These are phyloP conservation scores for Parachaetomium inaequale DNA, from an alignment of 495 filamentous ascomycete genomes.

Conservation along the genomic window DNA sequence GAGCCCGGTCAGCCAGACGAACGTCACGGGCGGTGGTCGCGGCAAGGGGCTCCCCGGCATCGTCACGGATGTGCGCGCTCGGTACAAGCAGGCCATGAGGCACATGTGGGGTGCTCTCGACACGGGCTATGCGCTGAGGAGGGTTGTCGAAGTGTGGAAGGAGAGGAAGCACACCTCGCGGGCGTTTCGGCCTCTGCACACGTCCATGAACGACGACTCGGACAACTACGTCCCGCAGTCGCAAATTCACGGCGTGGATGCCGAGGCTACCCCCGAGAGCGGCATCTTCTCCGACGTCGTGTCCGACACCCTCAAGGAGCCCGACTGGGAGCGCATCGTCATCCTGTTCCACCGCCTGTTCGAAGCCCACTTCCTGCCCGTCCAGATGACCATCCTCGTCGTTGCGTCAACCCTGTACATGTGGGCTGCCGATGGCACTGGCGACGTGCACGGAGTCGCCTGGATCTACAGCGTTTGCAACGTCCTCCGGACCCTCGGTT, in stretches of 20 bases:
- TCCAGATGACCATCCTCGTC: constrained; percentile 58
- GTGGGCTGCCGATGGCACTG: constrained; percentile 42
- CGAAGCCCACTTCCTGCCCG: constrained; percentile 66
- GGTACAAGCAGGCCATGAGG: constrained; percentile 62
- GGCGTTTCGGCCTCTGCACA: constrained; percentile 51
- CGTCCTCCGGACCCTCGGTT: constrained; percentile 54
- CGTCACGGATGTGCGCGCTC: constrained; percentile 51
- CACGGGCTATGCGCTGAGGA: constrained; percentile 56
- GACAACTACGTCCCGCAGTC: constrained; percentile 46
- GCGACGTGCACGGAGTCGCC: constrained; percentile 47
- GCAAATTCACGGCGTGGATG: constrained; percentile 38
- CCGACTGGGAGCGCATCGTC: constrained; percentile 45
- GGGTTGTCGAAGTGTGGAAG: constrained; percentile 46
- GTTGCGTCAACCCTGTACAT: constrained; percentile 56
- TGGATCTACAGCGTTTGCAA: constrained; percentile 56
- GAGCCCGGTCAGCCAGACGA: constrained; percentile 64
- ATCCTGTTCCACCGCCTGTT: constrained; percentile 58
- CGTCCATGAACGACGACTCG: constrained; percentile 40
- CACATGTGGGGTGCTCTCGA: constrained; percentile 74
- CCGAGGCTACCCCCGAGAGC: constrained; percentile 40
- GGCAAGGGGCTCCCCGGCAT: constrained; percentile 49
- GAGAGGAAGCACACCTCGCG: constrained; percentile 48
- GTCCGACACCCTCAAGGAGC: constrained; percentile 42
- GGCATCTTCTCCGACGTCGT: constrained; percentile 49
- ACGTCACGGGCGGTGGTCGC: constrained; percentile 54